phyloP scores from a whole-genome alignment of 2,329 filamentous ascomycete species.

The Hypomyces rosellus region DNA sequence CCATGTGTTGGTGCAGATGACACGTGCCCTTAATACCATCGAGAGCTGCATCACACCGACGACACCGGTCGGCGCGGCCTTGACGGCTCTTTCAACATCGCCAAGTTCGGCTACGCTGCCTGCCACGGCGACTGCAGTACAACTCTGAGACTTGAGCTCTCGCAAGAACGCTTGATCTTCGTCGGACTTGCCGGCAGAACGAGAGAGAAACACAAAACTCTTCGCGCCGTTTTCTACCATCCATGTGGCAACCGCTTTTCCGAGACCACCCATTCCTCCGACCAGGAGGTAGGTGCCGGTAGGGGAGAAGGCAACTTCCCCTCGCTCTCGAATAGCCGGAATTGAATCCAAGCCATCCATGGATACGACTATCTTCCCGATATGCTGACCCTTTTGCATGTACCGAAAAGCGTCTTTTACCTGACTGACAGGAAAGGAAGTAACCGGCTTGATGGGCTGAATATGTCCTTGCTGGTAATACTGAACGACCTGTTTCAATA shows the following conservation, averaged over 20 bases:
- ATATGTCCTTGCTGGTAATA: slow-evolving; percentile 3
- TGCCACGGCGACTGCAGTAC: slow-evolving; percentile 15
- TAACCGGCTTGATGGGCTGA: slow-evolving; percentile 9
- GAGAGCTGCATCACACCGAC: slow-evolving; percentile 31
- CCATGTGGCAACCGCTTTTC: slow-evolving; percentile 12
- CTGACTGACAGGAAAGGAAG: slow-evolving; percentile 8
- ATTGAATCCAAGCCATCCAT: slow-evolving; percentile 5
- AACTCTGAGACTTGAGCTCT: slow-evolving; percentile 16
- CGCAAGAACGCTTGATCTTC: slow-evolving; percentile 9
- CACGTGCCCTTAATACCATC: slow-evolving; percentile 24
- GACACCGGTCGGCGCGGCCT: slow-evolving; percentile 19
- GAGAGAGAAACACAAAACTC: slow-evolving; percentile 19
- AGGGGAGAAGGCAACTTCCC: not conserved
- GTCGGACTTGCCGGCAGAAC: slow-evolving; percentile 1
- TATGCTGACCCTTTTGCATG: slow-evolving; percentile 16
- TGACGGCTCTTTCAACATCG: slow-evolving; percentile 5
- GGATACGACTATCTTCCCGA: slow-evolving; percentile 14
- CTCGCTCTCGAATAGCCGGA: not conserved
- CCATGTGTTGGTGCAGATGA: not conserved
- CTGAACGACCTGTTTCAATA: not conserved
- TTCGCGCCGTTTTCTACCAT: slow-evolving; percentile 19
- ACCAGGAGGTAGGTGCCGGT: slow-evolving; percentile 15
- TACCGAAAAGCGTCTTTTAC: slow-evolving; percentile 12
- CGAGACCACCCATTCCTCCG: slow-evolving; percentile 17
- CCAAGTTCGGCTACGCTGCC: slow-evolving; percentile 7